These are phyloP conservation scores for Stephania cephalantha DNA, from an alignment of 164 flowering plant genomes.

Conservation along the genomic window DNA sequence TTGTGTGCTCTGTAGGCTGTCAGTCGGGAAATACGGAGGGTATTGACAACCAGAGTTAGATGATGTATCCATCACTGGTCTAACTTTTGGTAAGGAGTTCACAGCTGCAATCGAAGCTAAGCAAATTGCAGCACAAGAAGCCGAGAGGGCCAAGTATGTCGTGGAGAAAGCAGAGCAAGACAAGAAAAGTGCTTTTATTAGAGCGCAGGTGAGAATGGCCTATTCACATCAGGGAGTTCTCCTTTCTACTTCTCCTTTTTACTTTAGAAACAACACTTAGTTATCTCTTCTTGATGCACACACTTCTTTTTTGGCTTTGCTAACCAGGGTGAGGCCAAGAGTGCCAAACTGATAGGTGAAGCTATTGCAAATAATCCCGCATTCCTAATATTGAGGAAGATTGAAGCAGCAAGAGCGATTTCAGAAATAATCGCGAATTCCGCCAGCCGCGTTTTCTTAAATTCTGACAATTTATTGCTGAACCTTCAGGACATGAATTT, in stretches of 20 bases:
- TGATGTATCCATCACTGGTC: constrained; percentile 62
- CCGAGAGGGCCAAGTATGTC: constrained; percentile 61
- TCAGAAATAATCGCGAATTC: too few species aligned
- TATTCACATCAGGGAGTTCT: neutral
- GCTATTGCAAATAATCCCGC: constrained; percentile 56
- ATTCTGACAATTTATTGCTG: too few species aligned
- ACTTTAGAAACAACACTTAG: neutral
- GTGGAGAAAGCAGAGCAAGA: constrained; percentile 78
- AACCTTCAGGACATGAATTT: too few species aligned
- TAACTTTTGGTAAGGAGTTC: constrained; percentile 61
- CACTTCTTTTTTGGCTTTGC: neutral
- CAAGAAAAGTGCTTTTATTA: constrained; percentile 57
- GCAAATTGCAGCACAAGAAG: constrained; percentile 74
- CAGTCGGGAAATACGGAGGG: constrained; percentile 29
- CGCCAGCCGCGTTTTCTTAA: too few species aligned
- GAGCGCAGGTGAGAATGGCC: constrained; percentile 47
- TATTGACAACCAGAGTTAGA: constrained; percentile 56
- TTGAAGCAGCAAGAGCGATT: too few species aligned
- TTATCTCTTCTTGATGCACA: neutral
- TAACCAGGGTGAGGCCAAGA: constrained; percentile 59
- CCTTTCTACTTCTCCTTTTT: too few species aligned
- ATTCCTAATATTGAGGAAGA: constrained; percentile 50
- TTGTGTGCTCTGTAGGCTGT: constrained; percentile 24
- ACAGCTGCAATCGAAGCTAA: constrained; percentile 69
- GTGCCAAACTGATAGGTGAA: constrained; percentile 58